These are phyloP conservation scores for Trichophyton benhamiae DNA, from an alignment of 2,329 filamentous ascomycete species.

Conservation along the genomic window DNA sequence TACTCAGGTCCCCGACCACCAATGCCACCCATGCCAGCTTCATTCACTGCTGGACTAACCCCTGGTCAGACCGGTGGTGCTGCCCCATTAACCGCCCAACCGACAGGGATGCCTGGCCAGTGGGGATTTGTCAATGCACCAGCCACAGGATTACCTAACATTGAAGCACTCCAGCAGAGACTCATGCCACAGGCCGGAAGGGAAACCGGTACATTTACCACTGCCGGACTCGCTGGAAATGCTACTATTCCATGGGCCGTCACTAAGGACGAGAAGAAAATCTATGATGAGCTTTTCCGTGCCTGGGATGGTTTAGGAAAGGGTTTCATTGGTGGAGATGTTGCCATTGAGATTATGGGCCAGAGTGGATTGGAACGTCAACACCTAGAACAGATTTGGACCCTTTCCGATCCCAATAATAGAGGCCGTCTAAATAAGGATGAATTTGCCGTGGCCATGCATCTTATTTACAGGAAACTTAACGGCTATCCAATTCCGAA, in stretches of 20 bases:
- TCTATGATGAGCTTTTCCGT: constrained; percentile 88
- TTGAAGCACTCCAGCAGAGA: constrained; percentile 78
- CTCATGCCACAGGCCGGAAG: constrained; percentile 97
- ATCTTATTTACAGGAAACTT: constrained; percentile 92
- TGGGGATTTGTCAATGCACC: constrained; percentile 98
- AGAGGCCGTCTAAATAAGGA: constrained; percentile 89
- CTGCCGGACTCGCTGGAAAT: constrained; percentile 77
- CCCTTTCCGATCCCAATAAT: constrained; percentile 82
- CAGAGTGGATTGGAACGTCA: constrained; percentile 87
- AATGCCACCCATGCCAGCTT: constrained; percentile 70
- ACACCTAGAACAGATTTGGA: constrained; percentile 89
- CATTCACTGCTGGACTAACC: constrained; percentile 50
- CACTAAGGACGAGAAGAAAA: constrained; percentile 95
- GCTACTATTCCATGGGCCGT: constrained; percentile 97
- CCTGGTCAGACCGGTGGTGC: constrained; percentile 58
- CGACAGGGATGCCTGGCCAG: constrained; percentile 82
- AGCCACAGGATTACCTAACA: constrained; percentile 77
- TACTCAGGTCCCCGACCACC: constrained; percentile 71
- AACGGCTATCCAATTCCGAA: constrained; percentile 90
- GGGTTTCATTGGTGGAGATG: constrained; percentile 80
- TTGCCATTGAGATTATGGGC: constrained; percentile 92
- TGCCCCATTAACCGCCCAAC: constrained; percentile 70
- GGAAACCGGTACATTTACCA: constrained; percentile 65
- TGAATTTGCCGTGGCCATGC: constrained; percentile 97
- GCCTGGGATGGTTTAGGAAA: constrained; percentile 94